Conservation (phyloP, 331 rosid species). For the Pyrus hybrid region DNA sequence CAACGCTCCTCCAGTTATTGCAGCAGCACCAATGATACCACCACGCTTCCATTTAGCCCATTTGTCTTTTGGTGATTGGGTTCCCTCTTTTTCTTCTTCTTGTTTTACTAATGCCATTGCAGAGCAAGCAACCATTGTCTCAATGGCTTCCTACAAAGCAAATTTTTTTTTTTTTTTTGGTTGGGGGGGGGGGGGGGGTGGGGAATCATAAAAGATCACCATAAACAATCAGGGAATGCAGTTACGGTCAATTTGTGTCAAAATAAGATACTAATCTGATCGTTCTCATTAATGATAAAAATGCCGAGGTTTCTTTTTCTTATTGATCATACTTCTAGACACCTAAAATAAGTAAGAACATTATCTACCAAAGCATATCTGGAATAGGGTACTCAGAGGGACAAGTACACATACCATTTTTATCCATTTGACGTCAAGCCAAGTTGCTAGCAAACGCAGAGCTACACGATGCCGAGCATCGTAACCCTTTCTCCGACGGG, state of each 20-base stretch:
- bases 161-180: too few relatives aligned
- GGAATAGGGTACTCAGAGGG: conserved; percentile 5
- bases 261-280: neutral
- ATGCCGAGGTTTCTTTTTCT: neutral
- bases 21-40: conserved; percentile 96
- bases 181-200: neutral
- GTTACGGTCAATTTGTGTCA: neutral
- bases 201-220: conserved; percentile 2
- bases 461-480: conserved; percentile 90
- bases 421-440: conserved; percentile 83
- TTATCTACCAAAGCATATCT: conserved; percentile 2
- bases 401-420: conserved; percentile 56
- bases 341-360: neutral
- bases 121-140: conserved; percentile 83
- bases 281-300: neutral
- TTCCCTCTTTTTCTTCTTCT: conserved; percentile 48
- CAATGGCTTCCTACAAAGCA: conserved; percentile 75
- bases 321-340: neutral
- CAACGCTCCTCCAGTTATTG: conserved; percentile 85
- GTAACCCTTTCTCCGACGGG: conserved; percentile 65
- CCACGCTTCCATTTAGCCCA: conserved; percentile 92
- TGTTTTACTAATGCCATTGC: conserved; percentile 73
- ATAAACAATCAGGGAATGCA: neutral
- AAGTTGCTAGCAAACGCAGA: conserved; percentile 61
- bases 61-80: conserved; percentile 39